Base-by-base conservation (phyloP, 2,329 filamentous ascomycete species). In the Ophidiomyces ophidiicola region DNA sequence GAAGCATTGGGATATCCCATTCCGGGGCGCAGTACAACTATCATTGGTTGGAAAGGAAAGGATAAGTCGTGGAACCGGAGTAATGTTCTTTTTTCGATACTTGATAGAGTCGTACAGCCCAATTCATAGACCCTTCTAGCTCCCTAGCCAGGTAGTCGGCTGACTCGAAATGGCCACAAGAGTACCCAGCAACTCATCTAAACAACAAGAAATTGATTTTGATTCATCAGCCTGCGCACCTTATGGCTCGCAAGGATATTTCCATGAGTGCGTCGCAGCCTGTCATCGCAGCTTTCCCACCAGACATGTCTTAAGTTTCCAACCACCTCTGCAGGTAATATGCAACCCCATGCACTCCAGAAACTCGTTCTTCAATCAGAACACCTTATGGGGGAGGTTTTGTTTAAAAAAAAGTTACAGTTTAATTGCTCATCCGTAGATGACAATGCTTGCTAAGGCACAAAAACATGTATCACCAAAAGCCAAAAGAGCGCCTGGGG, bases 381-480 rank as follows among this genome's bases (percentile, higher is more conserved):
- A 17, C 30, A 21, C 33, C 23, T 33, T 28, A n/a, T n/a, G n/a
- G n/a, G n/a, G n/a, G n/a, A n/a, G n/a, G n/a, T n/a, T 20, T 39
- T 21, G 23, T 28, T 28, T 18, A 3, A 29, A 21, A 34, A 33
- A 31, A 24, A 8, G 11, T 14, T 12, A 28, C 36, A 31, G 12
- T 15, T 31, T 8, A 32, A 32, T 12, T 25, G 19, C 17, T 39
- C n/a, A 25, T 39, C 25, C 36, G 32, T 14, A 20, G 18, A 32
- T 25, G 36, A 14, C 36, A 39, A 39, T 20, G 14, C 29, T 32
- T 32, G 28, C 36, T 39, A 39, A 15, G 15, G 10, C 14, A 30
- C 24, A 26, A 23, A 37, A 32, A 7, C 12, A 15, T 32, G 28
- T 21, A 6, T 5, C 28, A 25, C 10, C 18, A 37, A 37, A 20